Conservation (phyloP, 2,329 filamentous ascomycete species). For the Fusarium begoniae region DNA sequence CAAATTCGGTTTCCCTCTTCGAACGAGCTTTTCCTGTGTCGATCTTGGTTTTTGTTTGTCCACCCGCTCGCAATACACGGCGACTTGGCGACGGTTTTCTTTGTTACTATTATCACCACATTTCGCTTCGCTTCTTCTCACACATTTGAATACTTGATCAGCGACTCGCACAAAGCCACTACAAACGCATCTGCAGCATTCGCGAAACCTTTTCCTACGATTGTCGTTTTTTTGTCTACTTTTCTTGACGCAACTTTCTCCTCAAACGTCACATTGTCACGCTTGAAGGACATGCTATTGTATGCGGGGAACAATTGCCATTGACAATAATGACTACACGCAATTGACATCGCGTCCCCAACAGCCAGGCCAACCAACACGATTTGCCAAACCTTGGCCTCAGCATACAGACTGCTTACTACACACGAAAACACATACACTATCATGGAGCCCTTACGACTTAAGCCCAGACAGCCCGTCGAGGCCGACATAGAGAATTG, state of each 20-base stretch:
- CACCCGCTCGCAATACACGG: constrained; percentile 9
- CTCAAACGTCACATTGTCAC: constrained; percentile 2
- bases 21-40: constrained; percentile 1
- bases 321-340: constrained; percentile 44
- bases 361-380: constrained; percentile 27
- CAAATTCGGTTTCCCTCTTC: constrained; percentile 19
- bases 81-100: constrained; percentile 20
- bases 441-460: constrained; percentile 64
- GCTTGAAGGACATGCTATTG: constrained; percentile 37
- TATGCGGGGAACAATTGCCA: constrained; percentile 36
- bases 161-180: constrained; percentile 13
- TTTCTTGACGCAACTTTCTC: background rate
- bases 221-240: constrained; percentile 20
- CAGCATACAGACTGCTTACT: constrained; percentile 16
- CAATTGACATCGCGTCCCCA: constrained; percentile 40
- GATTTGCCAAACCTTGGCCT: constrained; percentile 19
- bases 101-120: constrained; percentile 24
- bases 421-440: constrained; percentile 16
- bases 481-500: constrained; percentile 76
- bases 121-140: constrained; percentile 26
- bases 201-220: constrained; percentile 10
- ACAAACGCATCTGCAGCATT: constrained; percentile 12
- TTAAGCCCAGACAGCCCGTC: constrained; percentile 63
- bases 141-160: constrained; percentile 21
- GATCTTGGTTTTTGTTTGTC: constrained; percentile 20